phyloP scores from a whole-genome alignment of 164 flowering plant species.

The Magnolia changhungtana region DNA sequence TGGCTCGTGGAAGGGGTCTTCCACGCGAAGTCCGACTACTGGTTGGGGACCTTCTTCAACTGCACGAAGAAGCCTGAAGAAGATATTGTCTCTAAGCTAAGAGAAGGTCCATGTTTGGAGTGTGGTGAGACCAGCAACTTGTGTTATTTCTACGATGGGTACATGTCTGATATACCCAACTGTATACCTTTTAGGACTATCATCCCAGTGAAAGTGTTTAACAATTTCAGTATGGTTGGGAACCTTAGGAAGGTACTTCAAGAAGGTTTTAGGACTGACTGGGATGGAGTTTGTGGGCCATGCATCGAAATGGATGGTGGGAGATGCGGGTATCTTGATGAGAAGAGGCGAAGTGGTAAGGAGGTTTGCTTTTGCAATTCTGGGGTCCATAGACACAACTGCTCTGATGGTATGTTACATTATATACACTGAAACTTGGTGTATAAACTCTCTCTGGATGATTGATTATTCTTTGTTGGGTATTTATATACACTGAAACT shows the following conservation, averaged over 20 bases:
- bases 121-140: not conserved
- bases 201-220: not conserved
- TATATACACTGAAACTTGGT: too few species aligned
- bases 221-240: not conserved
- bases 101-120: not conserved
- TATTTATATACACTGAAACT: too few species aligned
- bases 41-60: conserved; percentile 4
- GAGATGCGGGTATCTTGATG: conserved; percentile 5
- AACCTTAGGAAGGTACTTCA: not conserved
- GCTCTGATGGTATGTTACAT: conserved; percentile 11
- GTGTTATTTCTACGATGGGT: not conserved
- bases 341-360: not conserved
- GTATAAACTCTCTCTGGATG: too few species aligned
- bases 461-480: too few species aligned
- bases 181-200: not conserved
- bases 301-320: conserved; percentile 6
- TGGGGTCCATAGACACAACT: conserved; percentile 9
- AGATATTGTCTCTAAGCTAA: not conserved
- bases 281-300: conserved; percentile 2
- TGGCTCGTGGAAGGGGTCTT: not conserved
- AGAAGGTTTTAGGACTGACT: not conserved
- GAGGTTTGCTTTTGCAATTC: conserved; percentile 4
- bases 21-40: too few species aligned
- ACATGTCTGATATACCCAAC: not conserved
- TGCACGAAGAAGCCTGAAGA: not conserved